Evolutionary conservation across 345 rosid species (phyloP).

Genomic region (Populus tremula): DNA sequence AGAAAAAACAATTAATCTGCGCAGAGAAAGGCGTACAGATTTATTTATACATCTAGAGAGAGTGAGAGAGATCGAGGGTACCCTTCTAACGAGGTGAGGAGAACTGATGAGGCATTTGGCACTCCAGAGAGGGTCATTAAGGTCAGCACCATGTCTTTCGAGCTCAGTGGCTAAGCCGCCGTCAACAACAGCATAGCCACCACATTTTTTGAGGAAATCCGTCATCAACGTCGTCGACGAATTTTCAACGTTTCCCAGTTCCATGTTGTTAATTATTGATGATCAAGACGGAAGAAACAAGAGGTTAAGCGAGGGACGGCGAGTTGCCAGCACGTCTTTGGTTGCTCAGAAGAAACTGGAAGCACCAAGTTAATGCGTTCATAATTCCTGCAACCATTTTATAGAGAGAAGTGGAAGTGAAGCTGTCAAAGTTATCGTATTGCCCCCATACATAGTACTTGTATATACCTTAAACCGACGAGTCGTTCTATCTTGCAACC

Average conservation of each 20-base stretch:
- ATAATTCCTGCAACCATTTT: neutral
- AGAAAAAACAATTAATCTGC: neutral
- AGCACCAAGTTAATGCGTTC: neutral
- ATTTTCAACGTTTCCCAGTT: slow-evolving; percentile 25
- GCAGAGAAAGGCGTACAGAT: neutral
- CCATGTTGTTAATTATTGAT: slow-evolving; percentile 25
- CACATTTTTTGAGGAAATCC: slow-evolving; percentile 64
- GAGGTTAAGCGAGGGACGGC: neutral
- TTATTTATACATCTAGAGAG: neutral
- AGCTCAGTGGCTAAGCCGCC: slow-evolving; percentile 96
- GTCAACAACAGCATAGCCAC: slow-evolving; percentile 73
- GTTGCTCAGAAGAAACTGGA: neutral
- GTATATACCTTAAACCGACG: neutral
- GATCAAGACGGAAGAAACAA: neutral
- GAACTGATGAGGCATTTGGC: slow-evolving; percentile 81
- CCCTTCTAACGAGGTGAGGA: slow-evolving; percentile 80
- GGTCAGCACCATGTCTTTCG: slow-evolving; percentile 81
- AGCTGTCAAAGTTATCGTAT: neutral
- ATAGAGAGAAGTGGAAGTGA: neutral
- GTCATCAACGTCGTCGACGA: slow-evolving; percentile 35
- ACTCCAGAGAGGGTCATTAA: slow-evolving; percentile 95
- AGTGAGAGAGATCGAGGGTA: slow-evolving; percentile 22
- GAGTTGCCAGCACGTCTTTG: neutral
- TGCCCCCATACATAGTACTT: neutral
- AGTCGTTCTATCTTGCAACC: too few relatives aligned